A percentile compares a stretch with the other conserved stretches of the same genome.
Evolutionary conservation across 1,284 basidiomycete genomes (phyloP).

Genomic region (Pholiota adiposa): DNA sequence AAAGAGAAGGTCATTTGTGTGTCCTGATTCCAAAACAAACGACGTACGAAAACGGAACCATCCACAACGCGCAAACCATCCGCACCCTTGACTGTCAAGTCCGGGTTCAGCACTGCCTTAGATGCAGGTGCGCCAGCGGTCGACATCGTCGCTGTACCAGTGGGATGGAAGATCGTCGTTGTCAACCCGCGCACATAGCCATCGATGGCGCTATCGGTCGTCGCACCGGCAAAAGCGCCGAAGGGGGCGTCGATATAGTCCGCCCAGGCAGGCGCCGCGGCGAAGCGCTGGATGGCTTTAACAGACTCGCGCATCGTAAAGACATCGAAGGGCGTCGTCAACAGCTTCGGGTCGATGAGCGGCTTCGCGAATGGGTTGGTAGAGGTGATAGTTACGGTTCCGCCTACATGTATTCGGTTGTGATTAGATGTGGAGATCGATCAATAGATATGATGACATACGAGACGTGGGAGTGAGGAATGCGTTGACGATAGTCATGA

Average conservation of each 20-base stretch:
- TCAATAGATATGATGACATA: not conserved
- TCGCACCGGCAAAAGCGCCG: slow-evolving; percentile 28
- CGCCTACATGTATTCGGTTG: slow-evolving; percentile 30
- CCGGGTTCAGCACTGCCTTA: slow-evolving; percentile 45
- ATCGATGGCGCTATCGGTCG: slow-evolving; percentile 41
- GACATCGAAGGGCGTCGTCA: slow-evolving; percentile 39
- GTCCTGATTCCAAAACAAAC: not conserved
- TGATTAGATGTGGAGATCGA: not conserved
- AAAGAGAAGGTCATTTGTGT: not conserved
- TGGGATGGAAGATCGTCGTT: slow-evolving; percentile 44
- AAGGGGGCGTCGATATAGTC: slow-evolving; percentile 35
- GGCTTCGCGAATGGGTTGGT: slow-evolving; percentile 42
- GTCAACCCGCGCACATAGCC: slow-evolving; percentile 36
- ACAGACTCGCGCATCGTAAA: slow-evolving; percentile 36
- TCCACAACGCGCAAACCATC: slow-evolving; percentile 48
- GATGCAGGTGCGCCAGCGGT: slow-evolving; percentile 18
- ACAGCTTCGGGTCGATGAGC: slow-evolving; percentile 38
- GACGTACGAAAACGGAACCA: slow-evolving; percentile 36
- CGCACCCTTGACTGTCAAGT: slow-evolving; percentile 47
- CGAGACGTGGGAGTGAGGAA: slow-evolving; percentile 1
- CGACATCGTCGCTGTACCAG: slow-evolving; percentile 41
- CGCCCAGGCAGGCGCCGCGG: slow-evolving; percentile 35
- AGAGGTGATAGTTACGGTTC: slow-evolving; percentile 37
- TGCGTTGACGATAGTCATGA: slow-evolving; percentile 1
- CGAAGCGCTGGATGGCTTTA: slow-evolving; percentile 32